Evolutionary conservation across 768 basidiomycete species (phyloP), one percentile per base, ranked within the genome.

Genomic region (Trametes meyenii): DNA sequence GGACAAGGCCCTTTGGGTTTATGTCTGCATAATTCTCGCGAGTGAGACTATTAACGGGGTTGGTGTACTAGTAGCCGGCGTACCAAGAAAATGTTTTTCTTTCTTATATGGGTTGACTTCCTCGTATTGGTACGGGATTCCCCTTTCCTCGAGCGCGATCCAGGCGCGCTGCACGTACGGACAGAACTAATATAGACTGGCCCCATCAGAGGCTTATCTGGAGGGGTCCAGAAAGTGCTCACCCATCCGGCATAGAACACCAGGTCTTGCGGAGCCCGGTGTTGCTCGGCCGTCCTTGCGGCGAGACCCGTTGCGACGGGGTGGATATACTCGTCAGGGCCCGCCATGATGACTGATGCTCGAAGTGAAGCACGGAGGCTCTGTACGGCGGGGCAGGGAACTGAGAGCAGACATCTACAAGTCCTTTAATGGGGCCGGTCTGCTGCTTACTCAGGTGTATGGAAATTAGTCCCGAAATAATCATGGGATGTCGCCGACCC

Each of bases 101-200:
- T 88, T 89, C 73, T 85, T 86, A 77, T 89, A 89, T 2, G 87
- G 86, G 71, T 88, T 86, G 21, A 85, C 79, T 68, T 88, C 85
- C 60, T 81, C 80, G 69, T 87, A 88, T 62, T 86, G 85, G 67
- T 89, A 90, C 1, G 83, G 83, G 29, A 89, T 83, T 0, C 81
- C 81, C 55, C 79, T 82, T 69, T 89, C 88, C 68, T 90, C 87
- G 4, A 90, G 76, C 0, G 81, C 72, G 53, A 89, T 85, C 89
- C 88, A 90, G 13, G 77, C 75, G 11, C 88, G 78, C 69, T 85
- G 84, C 21, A 82, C 45, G 23, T 46, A 46, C 14, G 45, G 45
- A 26, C 53, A 19, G 23, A 55, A 66, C 48, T 64, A 24, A 63
- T 38, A 51, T 36, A 19, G 52, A 17, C 13, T 29, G 49, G 13